Base-by-base conservation (phyloP, 2,329 filamentous ascomycete species). In the Xylariaceae sp. region DNA sequence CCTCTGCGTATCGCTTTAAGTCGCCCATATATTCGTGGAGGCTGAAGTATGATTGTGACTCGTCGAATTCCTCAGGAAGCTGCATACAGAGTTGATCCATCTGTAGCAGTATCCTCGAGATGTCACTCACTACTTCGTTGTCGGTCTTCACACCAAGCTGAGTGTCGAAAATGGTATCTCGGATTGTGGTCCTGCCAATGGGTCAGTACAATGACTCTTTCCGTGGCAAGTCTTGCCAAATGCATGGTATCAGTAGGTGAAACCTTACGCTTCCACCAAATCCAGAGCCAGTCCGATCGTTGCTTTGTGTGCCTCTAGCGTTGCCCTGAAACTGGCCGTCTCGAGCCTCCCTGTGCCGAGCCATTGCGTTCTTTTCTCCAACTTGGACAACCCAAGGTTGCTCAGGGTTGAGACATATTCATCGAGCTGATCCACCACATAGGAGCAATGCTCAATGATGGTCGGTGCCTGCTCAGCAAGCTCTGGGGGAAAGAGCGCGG, bases 1-100 rank as follows among this genome's bases (percentile, higher is more conserved):
- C 64, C 50, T 71, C 64, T 44, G 74, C 74, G 74, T 90, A 89
- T 64, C 86, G 83, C 5, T 87, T 87, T 4, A 92, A 81, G 0
- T 87, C 83, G 68, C 89, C 87, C 61, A 87, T 80, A 62, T 88
- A 86, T 18, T 82, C 87, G 59, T 87, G 86, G n/a, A 86, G 82
- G 2, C 81, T 84, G 1, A 85, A 84, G 61, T 89, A 84, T 57
- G 88, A 85, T n/a, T 86, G 82, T 73, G 84, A 85, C 62, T 82
- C 82, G 68, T 85, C 86, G 70, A 90, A 69, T 39, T 75, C 72
- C n/a, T 65, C 59, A n/a, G 73, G 69, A 4, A 76, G 53, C 17
- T 69, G 66, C 15, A 66, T 62, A 8, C 71, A 68, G 5, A 75
- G 61, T 17, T 72, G 66, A 53, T 67, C 66, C 65, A 77, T 73